phyloP scores from a whole-genome alignment of 2,329 filamentous ascomycete genomes.

The Plenodomus lindquistii region DNA sequence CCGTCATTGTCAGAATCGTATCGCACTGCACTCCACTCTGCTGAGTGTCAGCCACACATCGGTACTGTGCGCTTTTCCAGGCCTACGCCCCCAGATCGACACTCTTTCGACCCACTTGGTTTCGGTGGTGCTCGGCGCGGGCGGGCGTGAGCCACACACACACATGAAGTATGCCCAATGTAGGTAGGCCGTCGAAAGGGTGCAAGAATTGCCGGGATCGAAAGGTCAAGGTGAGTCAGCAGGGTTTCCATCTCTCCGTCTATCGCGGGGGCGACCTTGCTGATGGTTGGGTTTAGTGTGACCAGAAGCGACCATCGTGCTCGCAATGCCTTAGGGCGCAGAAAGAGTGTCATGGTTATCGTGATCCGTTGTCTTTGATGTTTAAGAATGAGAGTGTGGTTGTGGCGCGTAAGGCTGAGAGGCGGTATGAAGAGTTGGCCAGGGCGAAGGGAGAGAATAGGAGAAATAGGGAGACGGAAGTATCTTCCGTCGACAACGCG shows the following conservation, averaged over 20 bases:
- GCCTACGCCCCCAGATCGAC: too few species aligned
- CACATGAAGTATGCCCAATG: conserved; percentile 28
- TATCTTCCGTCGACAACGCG: background rate
- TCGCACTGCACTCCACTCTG: too few species aligned
- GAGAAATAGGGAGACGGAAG: background rate
- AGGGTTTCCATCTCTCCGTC: background rate
- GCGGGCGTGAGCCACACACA: too few species aligned
- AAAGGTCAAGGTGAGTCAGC: conserved; percentile 32
- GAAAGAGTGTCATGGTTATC: conserved; percentile 37
- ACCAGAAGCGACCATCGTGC: conserved; percentile 38
- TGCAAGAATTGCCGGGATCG: conserved; percentile 37
- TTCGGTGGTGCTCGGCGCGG: too few species aligned
- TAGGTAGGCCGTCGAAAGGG: conserved; percentile 36
- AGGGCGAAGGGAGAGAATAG: conserved; percentile 6
- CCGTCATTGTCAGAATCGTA: too few species aligned
- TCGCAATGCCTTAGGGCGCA: conserved; percentile 34
- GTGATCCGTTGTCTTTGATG: conserved; percentile 35
- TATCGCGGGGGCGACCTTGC: background rate
- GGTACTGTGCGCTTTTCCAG: too few species aligned
- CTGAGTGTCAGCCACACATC: too few species aligned
- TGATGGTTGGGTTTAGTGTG: conserved; percentile 25
- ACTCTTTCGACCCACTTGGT: too few species aligned
- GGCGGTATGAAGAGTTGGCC: conserved; percentile 28
- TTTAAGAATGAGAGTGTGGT: conserved; percentile 36
- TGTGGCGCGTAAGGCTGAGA: conserved; percentile 29